Percentiles rank a stretch among this genome's conserved stretches.
These are phyloP conservation scores for Hypocreales sp. DNA, from an alignment of 2,329 filamentous ascomycete species.

Conservation along the genomic window DNA sequence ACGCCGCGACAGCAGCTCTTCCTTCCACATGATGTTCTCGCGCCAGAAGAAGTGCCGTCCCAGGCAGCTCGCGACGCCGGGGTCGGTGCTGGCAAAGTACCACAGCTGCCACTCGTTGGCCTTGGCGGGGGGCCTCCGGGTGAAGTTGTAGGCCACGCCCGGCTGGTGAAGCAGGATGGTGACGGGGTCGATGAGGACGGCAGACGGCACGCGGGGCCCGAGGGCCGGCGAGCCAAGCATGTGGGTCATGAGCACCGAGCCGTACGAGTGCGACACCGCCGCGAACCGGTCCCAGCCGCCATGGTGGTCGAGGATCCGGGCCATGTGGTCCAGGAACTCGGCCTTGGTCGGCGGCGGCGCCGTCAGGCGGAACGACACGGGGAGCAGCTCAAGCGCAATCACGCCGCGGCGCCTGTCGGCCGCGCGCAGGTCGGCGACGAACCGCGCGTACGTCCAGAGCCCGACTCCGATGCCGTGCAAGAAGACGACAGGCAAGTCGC, in stretches of 20 bases:
- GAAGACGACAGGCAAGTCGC: conserved; percentile 45
- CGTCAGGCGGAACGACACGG: conserved; percentile 48
- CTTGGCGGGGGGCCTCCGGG: conserved; percentile 28
- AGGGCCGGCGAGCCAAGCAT: conserved; percentile 35
- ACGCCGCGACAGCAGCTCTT: conserved; percentile 31
- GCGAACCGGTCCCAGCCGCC: conserved; percentile 44
- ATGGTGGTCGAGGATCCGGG: conserved; percentile 40
- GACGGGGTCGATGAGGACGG: conserved; percentile 44
- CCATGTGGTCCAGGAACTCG: conserved; percentile 40
- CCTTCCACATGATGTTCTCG: conserved; percentile 55
- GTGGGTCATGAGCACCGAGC: conserved; percentile 46
- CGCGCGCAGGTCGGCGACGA: conserved; percentile 34
- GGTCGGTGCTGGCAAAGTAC: conserved; percentile 55
- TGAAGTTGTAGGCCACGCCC: conserved; percentile 59
- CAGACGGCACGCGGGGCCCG: conserved; percentile 30
- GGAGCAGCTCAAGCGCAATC: conserved; percentile 49
- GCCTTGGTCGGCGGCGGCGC: conserved; percentile 30
- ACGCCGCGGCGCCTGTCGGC: conserved; percentile 23
- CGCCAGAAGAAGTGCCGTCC: conserved; percentile 57
- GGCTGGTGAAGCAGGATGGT: conserved; percentile 53
- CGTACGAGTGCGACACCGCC: conserved; percentile 48
- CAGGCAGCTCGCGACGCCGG: conserved; percentile 48
- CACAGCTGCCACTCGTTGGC: conserved; percentile 59
- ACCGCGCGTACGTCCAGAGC: conserved; percentile 43
- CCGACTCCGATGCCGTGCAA: conserved; percentile 59